Evolutionary conservation across 768 basidiomycete species (phyloP).

Genomic region (Suillus paluster): DNA sequence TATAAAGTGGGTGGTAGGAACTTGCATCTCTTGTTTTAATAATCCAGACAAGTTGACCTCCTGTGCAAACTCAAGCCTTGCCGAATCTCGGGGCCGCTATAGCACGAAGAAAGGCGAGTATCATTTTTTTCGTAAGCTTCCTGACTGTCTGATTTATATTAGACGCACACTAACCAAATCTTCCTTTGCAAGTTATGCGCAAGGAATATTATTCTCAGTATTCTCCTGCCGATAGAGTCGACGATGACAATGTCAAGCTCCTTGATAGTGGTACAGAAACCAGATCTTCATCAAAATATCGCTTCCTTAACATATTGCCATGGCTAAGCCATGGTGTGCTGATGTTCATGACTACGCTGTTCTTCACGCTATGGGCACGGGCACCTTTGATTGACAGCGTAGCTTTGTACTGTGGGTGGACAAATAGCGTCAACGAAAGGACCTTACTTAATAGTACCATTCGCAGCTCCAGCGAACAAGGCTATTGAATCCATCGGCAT

Average conservation of each 20-base stretch:
- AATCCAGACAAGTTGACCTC: neutral
- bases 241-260: neutral
- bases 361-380: slow-evolving; percentile 15
- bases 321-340: slow-evolving; percentile 11
- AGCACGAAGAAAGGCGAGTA: neutral
- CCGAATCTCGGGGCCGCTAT: neutral
- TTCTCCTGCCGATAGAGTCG: neutral
- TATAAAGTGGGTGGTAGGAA: neutral
- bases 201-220: neutral
- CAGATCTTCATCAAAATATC: neutral
- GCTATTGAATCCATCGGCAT: too few species aligned
- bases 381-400: neutral
- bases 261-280: neutral
- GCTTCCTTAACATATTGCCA: neutral
- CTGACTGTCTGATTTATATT: neutral
- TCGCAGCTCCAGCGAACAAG: too few species aligned
- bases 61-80: neutral
- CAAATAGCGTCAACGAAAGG: neutral
- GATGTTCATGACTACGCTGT: neutral
- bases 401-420: neutral
- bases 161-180: neutral
- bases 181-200: neutral
- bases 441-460: neutral
- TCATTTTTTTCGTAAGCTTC: too few species aligned
- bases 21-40: neutral